Evolutionary conservation across 2,329 filamentous ascomycete genomes (phyloP).

Genomic region (Venturia oleaginea): DNA sequence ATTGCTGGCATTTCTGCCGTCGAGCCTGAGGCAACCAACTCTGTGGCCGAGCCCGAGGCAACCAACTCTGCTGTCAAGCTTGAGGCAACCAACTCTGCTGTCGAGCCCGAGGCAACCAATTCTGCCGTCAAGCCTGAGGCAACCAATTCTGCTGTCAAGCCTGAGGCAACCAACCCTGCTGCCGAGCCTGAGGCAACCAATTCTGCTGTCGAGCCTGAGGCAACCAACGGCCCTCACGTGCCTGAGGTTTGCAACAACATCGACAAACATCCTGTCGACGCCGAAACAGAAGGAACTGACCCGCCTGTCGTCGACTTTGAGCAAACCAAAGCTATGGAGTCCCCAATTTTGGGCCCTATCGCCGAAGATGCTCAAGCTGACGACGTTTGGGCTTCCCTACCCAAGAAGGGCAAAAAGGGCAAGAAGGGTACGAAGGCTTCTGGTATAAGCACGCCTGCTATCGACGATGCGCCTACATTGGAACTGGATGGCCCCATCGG

Average conservation of each 20-base stretch:
- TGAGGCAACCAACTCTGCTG: not conserved
- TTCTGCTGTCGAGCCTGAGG: slow-evolving; percentile 6
- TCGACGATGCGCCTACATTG: not conserved
- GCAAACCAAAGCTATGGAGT: not conserved
- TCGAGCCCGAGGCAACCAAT: no score
- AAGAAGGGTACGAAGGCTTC: slow-evolving; percentile 22
- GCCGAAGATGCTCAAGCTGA: slow-evolving; percentile 61
- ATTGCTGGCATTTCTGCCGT: not conserved
- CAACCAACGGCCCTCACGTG: not conserved
- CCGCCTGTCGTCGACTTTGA: not conserved
- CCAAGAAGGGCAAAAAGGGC: slow-evolving; percentile 58
- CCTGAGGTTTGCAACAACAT: not conserved
- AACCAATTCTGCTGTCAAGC: not conserved
- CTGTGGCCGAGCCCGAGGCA: slow-evolving; percentile 1
- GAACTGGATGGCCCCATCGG: not conserved
- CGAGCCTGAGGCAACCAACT: slow-evolving; percentile 1
- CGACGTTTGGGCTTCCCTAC: slow-evolving; percentile 65
- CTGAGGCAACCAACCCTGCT: not conserved
- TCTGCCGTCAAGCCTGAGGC: slow-evolving; percentile 4
- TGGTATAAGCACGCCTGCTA: not conserved
- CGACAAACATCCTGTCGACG: not conserved
- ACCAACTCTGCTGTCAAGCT: not conserved
- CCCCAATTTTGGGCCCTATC: not conserved
- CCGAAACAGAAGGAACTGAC: not conserved
- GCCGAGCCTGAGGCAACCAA: no score